A percentile compares a stretch with the other conserved stretches of the same genome.
Evolutionary conservation across 1,284 basidiomycete species (phyloP).

Genomic region (Fomitopsis betulina): DNA sequence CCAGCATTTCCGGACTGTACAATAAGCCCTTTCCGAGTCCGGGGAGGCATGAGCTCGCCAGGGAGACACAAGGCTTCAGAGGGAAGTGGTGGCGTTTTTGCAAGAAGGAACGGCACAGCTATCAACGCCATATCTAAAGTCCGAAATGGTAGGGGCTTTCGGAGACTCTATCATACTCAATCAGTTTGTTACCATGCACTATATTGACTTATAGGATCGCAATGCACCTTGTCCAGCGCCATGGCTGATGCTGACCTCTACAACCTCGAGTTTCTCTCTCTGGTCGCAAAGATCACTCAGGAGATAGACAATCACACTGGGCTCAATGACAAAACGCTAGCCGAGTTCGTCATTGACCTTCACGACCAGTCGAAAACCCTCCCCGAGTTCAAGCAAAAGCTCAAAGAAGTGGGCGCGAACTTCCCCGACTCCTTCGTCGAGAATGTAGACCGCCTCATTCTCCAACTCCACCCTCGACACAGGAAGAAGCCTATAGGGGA

Average conservation of each 20-base stretch:
- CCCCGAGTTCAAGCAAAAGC: conserved; percentile 77
- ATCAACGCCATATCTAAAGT: no score
- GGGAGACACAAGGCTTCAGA: background rate
- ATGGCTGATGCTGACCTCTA: conserved; percentile 80
- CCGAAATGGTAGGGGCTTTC: no score
- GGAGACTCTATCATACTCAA: no score
- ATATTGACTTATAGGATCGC: background rate
- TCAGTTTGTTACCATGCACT: no score
- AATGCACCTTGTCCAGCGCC: conserved; percentile 11
- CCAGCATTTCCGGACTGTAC: conserved; percentile 85
- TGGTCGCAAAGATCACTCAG: conserved; percentile 86
- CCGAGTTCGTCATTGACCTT: conserved; percentile 85
- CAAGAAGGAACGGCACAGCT: no score
- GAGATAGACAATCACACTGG: conserved; percentile 84
- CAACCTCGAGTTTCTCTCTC: conserved; percentile 86
- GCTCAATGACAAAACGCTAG: background rate
- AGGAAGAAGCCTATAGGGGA: conserved; percentile 64
- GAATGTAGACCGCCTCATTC: conserved; percentile 91
- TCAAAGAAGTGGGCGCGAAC: conserved; percentile 78
- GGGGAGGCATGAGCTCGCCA: conserved; percentile 55
- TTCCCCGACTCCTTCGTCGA: conserved; percentile 74
- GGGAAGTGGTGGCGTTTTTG: background rate
- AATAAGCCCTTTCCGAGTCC: conserved; percentile 71
- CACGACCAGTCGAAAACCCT: conserved; percentile 83
- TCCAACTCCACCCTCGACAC: conserved; percentile 94